Evolutionary conservation across 148 eudicot genomes (phyloP), one percentile per base, ranked within the genome.

Genomic region (Linanthus parryae): DNA sequence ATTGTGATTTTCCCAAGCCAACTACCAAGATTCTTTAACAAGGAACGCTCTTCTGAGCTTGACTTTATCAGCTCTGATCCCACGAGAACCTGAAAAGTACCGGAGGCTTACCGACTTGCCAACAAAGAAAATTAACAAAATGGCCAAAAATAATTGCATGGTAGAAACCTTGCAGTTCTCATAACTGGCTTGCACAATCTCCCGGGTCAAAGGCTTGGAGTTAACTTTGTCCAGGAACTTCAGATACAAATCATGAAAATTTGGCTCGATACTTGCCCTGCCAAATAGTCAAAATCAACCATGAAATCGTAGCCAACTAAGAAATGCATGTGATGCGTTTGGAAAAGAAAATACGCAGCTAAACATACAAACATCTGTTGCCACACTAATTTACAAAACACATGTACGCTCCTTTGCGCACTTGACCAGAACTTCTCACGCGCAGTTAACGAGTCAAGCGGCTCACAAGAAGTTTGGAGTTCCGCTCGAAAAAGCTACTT

Each of bases 1-100:
- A 52, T 52, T 2, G 52, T 53, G 3, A 44, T 20, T 41, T 62
- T 62, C 36, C 66, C 66, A 33, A 62, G 66, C 59, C 58, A 62
- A 26, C 66, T 62, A 33, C 66, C 66, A 35, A 53, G n/a, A 53
- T 62, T 62, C 12, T 62, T 52, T 27, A 62, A 59, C 52, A 62
- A 44, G 7, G 66, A 52, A 7, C 45, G 52, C 37, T 62, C 58
- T 36, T 62, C 59, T 18, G 59, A 44, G 36, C 66, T 62, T 35
- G 59, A 52, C 38, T 53, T 62, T 44, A 53, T 62, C 7, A 62
- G 36, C 22, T 62, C 59, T 35, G 52, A 62, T 18, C 59, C 27
- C 37, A 62, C 25, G 25, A 62, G 58, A 25, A 53, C 59, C 58
- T 44, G 44, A 23, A 53, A 45, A 33, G n/a, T n/a, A n/a, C n/a